Base-by-base conservation (phyloP, 1,284 basidiomycete species). In the Hortiboletus rubellus region DNA sequence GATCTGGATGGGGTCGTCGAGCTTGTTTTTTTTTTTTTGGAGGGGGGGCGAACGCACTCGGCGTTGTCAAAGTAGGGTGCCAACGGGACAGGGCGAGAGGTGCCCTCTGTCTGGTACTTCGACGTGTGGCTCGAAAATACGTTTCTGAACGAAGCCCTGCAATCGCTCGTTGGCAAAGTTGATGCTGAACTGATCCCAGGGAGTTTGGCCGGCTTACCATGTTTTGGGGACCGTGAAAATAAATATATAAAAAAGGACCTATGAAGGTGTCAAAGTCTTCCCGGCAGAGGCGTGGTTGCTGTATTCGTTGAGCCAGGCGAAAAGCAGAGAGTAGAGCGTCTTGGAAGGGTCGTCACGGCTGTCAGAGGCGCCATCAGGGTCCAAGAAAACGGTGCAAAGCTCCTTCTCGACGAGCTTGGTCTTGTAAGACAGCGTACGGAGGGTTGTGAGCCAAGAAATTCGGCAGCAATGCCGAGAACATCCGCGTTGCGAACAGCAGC, bases 311-410 rank as follows among this genome's bases (percentile, higher is more conserved):
- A 98, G 76, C 96, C 95, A 99, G 1, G 93, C 87, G 70, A 98
- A 98, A n/a, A 98, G 83, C 4, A 98, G 83, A 15, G 93, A 93
- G 73, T 98, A 98, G 0, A 98, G 83, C 0, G 91, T 91, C 70
- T 22, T 22, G 22, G 95, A 93, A 46, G 98, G 87, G 69, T 96
- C 93, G 70, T 98, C 96, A 53, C 95, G 82, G 67, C 98, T 96
- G 66, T 90, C 86, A 0, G 92, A 89, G 3, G 96, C 94, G 50
- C 90, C 92, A 68, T 98, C 95, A 0, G 92, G 87, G 69, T 98
- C 94, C 54, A 98, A 85, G 75, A 99, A 96, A 30, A 98, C 89
- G 0, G 95, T 98, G 75, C 94, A 98, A 17, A 97, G 81, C 74
- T 98, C 96, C 76, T 92, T 95, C 70, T 93, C 90, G 66, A 98